phyloP scores from a whole-genome alignment of 108 stramenopile genomes.

The Fragilariopsis cylindrus region DNA sequence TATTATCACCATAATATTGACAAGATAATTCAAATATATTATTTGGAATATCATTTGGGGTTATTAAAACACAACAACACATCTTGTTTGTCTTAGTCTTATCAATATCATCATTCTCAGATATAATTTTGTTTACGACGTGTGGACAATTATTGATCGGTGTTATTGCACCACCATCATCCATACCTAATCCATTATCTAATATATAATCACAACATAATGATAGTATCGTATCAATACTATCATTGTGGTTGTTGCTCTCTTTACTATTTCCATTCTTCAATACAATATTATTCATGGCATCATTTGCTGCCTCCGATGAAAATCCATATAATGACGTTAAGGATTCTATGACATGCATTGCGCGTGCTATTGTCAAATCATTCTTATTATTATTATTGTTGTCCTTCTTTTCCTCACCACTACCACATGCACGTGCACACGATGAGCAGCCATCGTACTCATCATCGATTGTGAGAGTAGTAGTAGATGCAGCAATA shows the following conservation, averaged over 20 bases:
- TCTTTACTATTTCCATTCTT: not conserved
- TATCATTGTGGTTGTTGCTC: not conserved
- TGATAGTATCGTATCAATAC: constrained; percentile 24
- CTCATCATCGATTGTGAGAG: no score
- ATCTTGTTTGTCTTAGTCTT: not conserved
- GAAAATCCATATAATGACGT: constrained; percentile 28
- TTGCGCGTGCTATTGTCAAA: constrained; percentile 24
- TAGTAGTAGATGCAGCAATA: no score
- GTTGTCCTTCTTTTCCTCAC: not conserved
- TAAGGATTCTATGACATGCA: constrained; percentile 32
- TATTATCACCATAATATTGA: not conserved
- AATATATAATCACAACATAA: constrained; percentile 72
- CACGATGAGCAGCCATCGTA: no score
- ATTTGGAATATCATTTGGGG: not conserved
- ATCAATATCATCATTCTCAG: not conserved
- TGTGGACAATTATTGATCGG: constrained; percentile 79
- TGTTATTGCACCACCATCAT: constrained; percentile 65
- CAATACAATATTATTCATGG: not conserved
- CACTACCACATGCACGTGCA: not conserved
- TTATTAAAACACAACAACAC: not conserved
- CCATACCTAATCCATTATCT: constrained; percentile 49
- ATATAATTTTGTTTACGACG: constrained; percentile 8
- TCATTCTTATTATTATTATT: not conserved
- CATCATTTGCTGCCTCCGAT: constrained; percentile 21
- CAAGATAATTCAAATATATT: not conserved